Evolutionary conservation across 805 yeast species (phyloP), one percentile per base, ranked within the genome.

Genomic region (Barnettozyma sp.): DNA sequence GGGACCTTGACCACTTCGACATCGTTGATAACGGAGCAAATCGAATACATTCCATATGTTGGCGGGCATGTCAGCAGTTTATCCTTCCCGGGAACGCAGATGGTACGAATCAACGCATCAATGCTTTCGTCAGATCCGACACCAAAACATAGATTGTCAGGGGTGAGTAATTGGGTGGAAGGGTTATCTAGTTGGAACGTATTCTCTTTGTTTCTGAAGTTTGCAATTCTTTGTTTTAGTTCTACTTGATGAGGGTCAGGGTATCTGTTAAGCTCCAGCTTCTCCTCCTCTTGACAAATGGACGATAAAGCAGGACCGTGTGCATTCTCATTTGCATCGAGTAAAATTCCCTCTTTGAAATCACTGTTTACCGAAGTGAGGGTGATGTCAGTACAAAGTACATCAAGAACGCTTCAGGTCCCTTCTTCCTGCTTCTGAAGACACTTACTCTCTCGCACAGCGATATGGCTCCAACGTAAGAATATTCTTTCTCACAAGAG

Each of bases 101-200:
- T 71, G 36, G 94, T 84, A 49, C 98, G 68, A 43, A 92, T 78
- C 37, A 90, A 61, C 26, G 92, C 72, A 56, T 92, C 98, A 41
- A 92, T 87, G 50, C 92, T 77, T 60, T 92, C 98, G 58, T 92
- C 98, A 2, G 97, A 88, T 2, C 98, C 98, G 10, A 92, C 98
- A 29, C 98, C 98, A 22, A 92, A 68, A 54, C 94, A 87, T 22
- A 92, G 52, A 59, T 92, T 92, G 6, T 68, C 81, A 0, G 82
- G 73, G 2, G 64, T 60, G 42, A 84, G 54, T 8, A 47, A 18
- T 14, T 55, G 37, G 6, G n/a, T n/a, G n/a, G 46, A 56, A 2
- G 49, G 35, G 4, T 58, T n/a, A n/a, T n/a, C 43, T 19, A 56
- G 13, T n/a, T 43, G 44, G 18, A 41, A 38, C 25, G 42, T 40